Percentiles rank a stretch among this genome's conserved stretches.
Evolutionary conservation across 345 rosid genomes (phyloP).

Genomic region (Tarenaya hassleriana): DNA sequence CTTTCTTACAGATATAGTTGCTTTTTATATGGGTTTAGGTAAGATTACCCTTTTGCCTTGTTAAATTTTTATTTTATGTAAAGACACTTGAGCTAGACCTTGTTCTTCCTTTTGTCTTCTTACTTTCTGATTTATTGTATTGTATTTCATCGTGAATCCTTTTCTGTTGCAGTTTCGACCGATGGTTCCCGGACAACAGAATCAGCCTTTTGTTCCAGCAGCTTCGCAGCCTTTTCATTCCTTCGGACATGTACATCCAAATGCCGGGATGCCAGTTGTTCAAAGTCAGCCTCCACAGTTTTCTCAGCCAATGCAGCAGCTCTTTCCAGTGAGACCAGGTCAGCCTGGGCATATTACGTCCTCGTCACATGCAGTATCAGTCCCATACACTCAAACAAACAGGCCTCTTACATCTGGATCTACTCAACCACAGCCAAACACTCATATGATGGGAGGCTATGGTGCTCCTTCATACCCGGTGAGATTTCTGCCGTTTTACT

Average conservation of each 20-base stretch:
- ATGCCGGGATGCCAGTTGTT: conserved; percentile 42
- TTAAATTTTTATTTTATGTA: too few species aligned
- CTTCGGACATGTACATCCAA: conserved; percentile 57
- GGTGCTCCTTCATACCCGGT: conserved; percentile 56
- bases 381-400: conserved; percentile 51
- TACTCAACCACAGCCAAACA: conserved; percentile 45
- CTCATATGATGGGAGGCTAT: conserved; percentile 36
- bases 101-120: conserved; percentile 22
- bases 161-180: conserved; percentile 58
- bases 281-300: conserved; percentile 56
- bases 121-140: conserved; percentile 3
- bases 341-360: conserved; percentile 60
- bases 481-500: conserved; percentile 24
- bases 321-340: conserved; percentile 55
- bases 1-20: background rate
- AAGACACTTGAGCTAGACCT: background rate
- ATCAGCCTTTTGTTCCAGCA: conserved; percentile 52
- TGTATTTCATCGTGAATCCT: conserved; percentile 12
- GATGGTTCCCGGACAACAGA: conserved; percentile 52
- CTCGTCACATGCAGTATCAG: conserved; percentile 49
- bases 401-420: conserved; percentile 53
- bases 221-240: conserved; percentile 72
- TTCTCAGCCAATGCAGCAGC: conserved; percentile 68
- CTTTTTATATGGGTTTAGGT: too few species aligned
- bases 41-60: too few species aligned